A percentile compares a stretch with the other conserved stretches of the same genome.
Conservation (phyloP, 163 green algal genomes). For the Chlamydomonas reinhardtii region DNA sequence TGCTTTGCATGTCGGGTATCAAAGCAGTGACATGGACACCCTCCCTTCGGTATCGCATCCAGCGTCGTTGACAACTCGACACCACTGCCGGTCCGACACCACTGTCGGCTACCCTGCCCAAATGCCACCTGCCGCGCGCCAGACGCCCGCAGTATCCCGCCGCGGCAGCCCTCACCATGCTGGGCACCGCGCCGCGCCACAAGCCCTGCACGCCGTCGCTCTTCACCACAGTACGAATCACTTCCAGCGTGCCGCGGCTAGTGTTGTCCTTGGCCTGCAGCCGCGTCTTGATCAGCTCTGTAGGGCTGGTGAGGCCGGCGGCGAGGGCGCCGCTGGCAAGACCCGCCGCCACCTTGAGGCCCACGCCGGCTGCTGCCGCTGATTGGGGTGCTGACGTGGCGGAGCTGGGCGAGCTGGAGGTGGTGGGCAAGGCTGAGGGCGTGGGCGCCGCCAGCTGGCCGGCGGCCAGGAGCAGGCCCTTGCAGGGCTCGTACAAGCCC, state of each 20-base stretch:
- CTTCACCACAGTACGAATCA: conserved; percentile 65
- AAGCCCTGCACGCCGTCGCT: conserved; percentile 75
- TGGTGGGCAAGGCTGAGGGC: background rate
- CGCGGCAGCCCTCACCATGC: conserved; percentile 62
- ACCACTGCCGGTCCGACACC: too few relatives aligned
- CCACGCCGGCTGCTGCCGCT: background rate
- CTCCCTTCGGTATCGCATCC: too few relatives aligned
- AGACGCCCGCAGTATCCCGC: too few relatives aligned
- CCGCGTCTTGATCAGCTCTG: conserved; percentile 82
- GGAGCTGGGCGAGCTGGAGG: too few relatives aligned
- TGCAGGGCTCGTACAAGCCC: conserved; percentile 20
- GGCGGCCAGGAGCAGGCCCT: background rate
- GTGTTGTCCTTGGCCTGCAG: conserved; percentile 33
- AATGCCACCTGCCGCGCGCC: too few relatives aligned
- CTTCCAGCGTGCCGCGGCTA: conserved; percentile 19
- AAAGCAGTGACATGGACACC: too few relatives aligned
- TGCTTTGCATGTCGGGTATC: too few relatives aligned
- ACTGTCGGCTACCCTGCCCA: too few relatives aligned
- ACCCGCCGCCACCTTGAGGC: conserved; percentile 53
- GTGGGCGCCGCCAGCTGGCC: background rate
- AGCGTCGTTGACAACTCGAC: too few relatives aligned
- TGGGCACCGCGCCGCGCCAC: conserved; percentile 79
- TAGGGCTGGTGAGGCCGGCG: conserved; percentile 83
- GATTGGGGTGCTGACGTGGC: background rate
- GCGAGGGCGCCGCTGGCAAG: conserved; percentile 79